phyloP scores from a whole-genome alignment of 1,284 basidiomycete species.

The Macrocystidia cucumis region DNA sequence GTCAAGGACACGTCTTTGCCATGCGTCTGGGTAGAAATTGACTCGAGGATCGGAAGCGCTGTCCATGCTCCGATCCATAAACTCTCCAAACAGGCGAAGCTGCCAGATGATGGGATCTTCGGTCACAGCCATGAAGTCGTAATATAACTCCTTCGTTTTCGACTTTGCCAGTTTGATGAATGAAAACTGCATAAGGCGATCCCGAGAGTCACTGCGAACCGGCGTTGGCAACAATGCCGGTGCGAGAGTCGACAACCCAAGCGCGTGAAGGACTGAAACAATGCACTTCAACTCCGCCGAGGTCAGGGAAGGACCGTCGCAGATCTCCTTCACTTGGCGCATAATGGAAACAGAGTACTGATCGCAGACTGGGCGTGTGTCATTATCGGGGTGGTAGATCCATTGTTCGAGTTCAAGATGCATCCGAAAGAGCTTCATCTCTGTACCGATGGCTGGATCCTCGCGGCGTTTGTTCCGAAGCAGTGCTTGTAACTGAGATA shows the following conservation, averaged over 20 bases:
- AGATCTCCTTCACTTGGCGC: conserved; percentile 36
- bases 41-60: conserved; percentile 49
- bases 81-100: conserved; percentile 59
- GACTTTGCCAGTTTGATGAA: conserved; percentile 47
- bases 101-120: conserved; percentile 60
- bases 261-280: conserved; percentile 26
- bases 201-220: conserved; percentile 13
- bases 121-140: conserved; percentile 47
- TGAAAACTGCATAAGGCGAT: conserved; percentile 40
- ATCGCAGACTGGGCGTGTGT: conserved; percentile 31
- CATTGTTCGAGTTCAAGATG: conserved; percentile 45
- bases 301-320: conserved; percentile 28
- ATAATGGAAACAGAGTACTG: conserved; percentile 35
- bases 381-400: conserved; percentile 35
- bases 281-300: conserved; percentile 28
- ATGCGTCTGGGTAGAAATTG: conserved; percentile 57
- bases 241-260: conserved; percentile 33
- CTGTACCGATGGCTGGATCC: conserved; percentile 36
- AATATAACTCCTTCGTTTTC: conserved; percentile 28
- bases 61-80: conserved; percentile 68
- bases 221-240: conserved; percentile 14
- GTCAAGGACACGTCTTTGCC: conserved; percentile 63
- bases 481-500: conserved; percentile 25
- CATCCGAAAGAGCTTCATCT: conserved; percentile 44
- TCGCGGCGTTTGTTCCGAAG: conserved; percentile 33